Conservation (phyloP, 2,329 filamentous ascomycete genomes). For the Elsinoe batatas region DNA sequence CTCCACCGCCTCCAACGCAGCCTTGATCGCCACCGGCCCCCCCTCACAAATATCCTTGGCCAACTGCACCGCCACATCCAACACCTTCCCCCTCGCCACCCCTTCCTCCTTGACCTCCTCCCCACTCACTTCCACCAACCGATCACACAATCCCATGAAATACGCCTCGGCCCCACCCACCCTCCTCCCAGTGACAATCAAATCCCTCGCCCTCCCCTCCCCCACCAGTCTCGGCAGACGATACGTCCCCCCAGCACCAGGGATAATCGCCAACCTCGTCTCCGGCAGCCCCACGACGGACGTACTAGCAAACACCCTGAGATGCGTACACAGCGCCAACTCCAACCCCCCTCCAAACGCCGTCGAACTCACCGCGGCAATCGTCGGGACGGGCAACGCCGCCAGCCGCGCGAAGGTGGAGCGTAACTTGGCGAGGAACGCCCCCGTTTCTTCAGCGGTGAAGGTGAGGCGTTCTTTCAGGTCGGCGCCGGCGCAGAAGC, state of each 20-base stretch:
- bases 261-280: constrained; percentile 86
- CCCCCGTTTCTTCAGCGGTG: constrained; percentile 65
- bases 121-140: constrained; percentile 70
- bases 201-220: constrained; percentile 68
- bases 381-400: constrained; percentile 74
- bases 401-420: constrained; percentile 64
- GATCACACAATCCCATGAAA: constrained; percentile 79
- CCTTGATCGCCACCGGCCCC: constrained; percentile 71
- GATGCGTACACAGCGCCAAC: constrained; percentile 77
- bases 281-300: constrained; percentile 78
- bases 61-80: constrained; percentile 67
- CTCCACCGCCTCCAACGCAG: constrained; percentile 68
- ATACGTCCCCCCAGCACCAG: constrained; percentile 86
- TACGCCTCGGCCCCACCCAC: constrained; percentile 79
- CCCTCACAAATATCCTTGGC: constrained; percentile 83
- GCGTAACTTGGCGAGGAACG: constrained; percentile 70
- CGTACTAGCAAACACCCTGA: constrained; percentile 76
- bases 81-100: constrained; percentile 54
- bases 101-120: constrained; percentile 42
- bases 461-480: constrained; percentile 78
- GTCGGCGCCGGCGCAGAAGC: constrained; percentile 92
- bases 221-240: constrained; percentile 77
- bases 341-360: constrained; percentile 92
- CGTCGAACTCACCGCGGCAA: constrained; percentile 73
- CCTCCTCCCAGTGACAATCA: constrained; percentile 82